phyloP scores from a whole-genome alignment of 2,329 filamentous ascomycete species.

The Chaetomium strumarium region DNA sequence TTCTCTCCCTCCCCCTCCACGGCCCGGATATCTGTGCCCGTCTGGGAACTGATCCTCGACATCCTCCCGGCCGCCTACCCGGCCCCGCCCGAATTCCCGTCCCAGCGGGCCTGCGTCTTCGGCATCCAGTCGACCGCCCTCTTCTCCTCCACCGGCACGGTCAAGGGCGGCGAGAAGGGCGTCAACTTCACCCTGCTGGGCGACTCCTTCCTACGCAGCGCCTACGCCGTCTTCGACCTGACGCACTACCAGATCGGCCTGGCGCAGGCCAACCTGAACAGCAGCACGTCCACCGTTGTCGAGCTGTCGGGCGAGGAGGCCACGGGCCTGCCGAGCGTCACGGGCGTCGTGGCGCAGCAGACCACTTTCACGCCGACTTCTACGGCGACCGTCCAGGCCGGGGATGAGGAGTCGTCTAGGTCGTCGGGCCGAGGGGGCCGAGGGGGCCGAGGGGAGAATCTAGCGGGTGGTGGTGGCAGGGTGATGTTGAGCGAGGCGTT shows the following conservation, averaged over 20 bases:
- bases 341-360: constrained; percentile 38
- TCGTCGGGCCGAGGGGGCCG: background rate
- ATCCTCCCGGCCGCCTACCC: constrained; percentile 30
- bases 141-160: constrained; percentile 12
- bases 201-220: constrained; percentile 42
- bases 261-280: constrained; percentile 48
- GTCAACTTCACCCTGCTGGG: constrained; percentile 36
- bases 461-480: background rate
- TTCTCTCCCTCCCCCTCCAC: constrained; percentile 22
- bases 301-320: constrained; percentile 36
- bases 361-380: constrained; percentile 17
- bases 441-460: constrained; percentile 3
- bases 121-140: constrained; percentile 43
- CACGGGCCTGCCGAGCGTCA: constrained; percentile 38
- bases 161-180: background rate
- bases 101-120: constrained; percentile 43
- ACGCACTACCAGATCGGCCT: constrained; percentile 45
- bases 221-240: constrained; percentile 52
- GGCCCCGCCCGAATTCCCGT: constrained; percentile 32
- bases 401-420: too few relatives aligned
- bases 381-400: background rate
- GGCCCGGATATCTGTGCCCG: constrained; percentile 26
- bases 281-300: constrained; percentile 38
- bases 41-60: constrained; percentile 37
- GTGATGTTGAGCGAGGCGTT: background rate